Base-by-base conservation (phyloP, 495 filamentous ascomycete genomes). In the Cercophora newfieldiana region DNA sequence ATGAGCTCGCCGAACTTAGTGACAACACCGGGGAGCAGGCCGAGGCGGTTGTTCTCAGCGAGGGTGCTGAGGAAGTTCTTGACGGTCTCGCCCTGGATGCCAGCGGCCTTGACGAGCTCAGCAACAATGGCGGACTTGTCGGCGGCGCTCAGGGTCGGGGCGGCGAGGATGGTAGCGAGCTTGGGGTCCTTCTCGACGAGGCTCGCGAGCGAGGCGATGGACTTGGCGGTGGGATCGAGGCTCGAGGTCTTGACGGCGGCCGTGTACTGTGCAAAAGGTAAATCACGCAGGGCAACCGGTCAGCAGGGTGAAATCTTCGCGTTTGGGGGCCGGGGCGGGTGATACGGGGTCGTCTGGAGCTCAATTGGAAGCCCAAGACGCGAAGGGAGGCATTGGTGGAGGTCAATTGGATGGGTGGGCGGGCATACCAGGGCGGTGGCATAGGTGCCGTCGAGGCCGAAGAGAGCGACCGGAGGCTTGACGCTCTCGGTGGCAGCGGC, bases 361-460 rank as follows among this genome's bases (percentile, higher is more conserved):
- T 44, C 37, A 29, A 58, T 31, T 12, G 26, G 29, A 3, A 29
- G 16, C 26, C 16, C 29, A n/a, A 21, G 29, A 31, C 25, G 26
- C 1, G 48, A 19, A 14, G 29, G 21, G 28, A 12, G 29, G 61
- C 7, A 19, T 44, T 22, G 61, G 26, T 48, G 10, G 30, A 24
- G 48, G 54, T 25, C 68, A 70, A 75, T 73, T 68, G 69, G 50
- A 44, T 44, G 61, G 61, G 59, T 54, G 37, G 50, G 25, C 68
- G 68, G 64, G 80, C 88, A 78, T 92, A 99, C 95, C 88, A 99
- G 84, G 83, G 95, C 95, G 84, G 88, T 91, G 74, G 95, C 96
- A 83, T 99, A 99, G 75, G 94, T 98, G 73, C 95, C 95, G 79
- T 97, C 95, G 81, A 99, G 84, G 67, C 95, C 95, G 81, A 91